phyloP scores from a whole-genome alignment of 768 basidiomycete genomes.

The Rhizopogon rudus region DNA sequence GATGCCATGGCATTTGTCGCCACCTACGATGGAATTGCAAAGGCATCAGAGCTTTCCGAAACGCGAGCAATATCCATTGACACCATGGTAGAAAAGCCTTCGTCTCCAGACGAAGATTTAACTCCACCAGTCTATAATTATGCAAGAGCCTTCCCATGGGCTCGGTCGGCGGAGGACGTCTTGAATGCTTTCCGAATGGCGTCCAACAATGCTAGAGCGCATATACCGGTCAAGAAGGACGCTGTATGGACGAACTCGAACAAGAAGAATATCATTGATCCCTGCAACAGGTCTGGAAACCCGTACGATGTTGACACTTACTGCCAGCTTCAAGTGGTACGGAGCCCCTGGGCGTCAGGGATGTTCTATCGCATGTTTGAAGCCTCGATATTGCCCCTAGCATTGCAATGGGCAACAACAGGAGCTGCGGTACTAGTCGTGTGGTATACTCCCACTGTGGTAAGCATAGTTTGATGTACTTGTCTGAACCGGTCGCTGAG shows the following conservation, averaged over 20 bases:
- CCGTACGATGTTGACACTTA: slow-evolving; percentile 10
- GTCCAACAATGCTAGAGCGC: slow-evolving; percentile 4
- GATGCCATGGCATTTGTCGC: slow-evolving; percentile 23
- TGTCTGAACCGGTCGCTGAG: background rate
- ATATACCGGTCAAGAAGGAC: slow-evolving; percentile 4
- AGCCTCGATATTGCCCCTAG: slow-evolving; percentile 19
- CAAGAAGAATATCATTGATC: background rate
- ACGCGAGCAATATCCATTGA: slow-evolving; percentile 1
- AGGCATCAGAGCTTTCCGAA: background rate
- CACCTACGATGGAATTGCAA: slow-evolving; percentile 2
- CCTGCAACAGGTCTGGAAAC: slow-evolving; percentile 5
- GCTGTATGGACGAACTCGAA: slow-evolving; percentile 1
- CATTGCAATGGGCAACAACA: slow-evolving; percentile 23
- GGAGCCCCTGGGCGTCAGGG: slow-evolving; percentile 13
- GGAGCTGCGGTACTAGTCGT: slow-evolving; percentile 20
- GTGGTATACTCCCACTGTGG: slow-evolving; percentile 21
- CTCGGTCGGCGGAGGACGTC: slow-evolving; percentile 5
- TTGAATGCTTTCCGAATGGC: background rate
- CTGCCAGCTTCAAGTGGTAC: slow-evolving; percentile 4
- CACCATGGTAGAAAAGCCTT: background rate
- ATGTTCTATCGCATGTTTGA: slow-evolving; percentile 13
- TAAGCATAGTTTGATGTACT: background rate
- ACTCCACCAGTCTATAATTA: slow-evolving; percentile 24
- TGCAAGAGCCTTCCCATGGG: slow-evolving; percentile 17
- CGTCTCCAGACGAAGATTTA: slow-evolving; percentile 19